Conservation (phyloP, 1,139 yeast genomes). For the Yamadazyma membranifaciens region DNA sequence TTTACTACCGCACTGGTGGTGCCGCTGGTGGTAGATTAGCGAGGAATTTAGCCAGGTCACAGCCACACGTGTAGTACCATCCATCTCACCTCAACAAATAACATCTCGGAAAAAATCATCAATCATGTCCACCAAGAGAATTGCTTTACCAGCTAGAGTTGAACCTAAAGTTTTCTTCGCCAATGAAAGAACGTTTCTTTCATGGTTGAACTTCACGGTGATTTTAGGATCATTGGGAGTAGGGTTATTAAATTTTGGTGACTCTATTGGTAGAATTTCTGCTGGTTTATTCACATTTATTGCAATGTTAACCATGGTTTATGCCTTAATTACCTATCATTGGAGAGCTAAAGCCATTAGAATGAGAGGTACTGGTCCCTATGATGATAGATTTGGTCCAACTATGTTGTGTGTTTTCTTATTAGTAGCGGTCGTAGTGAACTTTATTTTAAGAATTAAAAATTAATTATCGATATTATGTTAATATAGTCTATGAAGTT, state of each 20-base stretch:
- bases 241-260: slow-evolving; percentile 95
- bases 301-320: slow-evolving; percentile 97
- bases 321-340: slow-evolving; percentile 92
- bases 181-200: slow-evolving; percentile 94
- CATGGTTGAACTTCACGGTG: slow-evolving; percentile 98
- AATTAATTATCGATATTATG: slow-evolving; percentile 15
- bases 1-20: too few species aligned
- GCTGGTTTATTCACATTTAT: slow-evolving; percentile 92
- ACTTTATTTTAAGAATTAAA: slow-evolving; percentile 81
- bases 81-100: too few species aligned
- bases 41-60: too few species aligned
- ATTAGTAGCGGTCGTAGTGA: slow-evolving; percentile 87
- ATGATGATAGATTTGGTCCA: slow-evolving; percentile 97
- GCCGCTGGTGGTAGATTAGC: too few species aligned
- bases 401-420: slow-evolving; percentile 96
- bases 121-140: slow-evolving; percentile 56
- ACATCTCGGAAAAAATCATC: too few species aligned
- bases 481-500: too few species aligned
- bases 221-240: slow-evolving; percentile 95
- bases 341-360: slow-evolving; percentile 99
- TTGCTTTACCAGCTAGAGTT: slow-evolving; percentile 95
- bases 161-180: slow-evolving; percentile 99
- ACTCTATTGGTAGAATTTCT: slow-evolving; percentile 83
- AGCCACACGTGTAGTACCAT: too few species aligned
- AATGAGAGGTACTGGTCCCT: slow-evolving; percentile 96